Conservation (phyloP, 2,329 filamentous ascomycete species). For the Dothistroma septosporum region DNA sequence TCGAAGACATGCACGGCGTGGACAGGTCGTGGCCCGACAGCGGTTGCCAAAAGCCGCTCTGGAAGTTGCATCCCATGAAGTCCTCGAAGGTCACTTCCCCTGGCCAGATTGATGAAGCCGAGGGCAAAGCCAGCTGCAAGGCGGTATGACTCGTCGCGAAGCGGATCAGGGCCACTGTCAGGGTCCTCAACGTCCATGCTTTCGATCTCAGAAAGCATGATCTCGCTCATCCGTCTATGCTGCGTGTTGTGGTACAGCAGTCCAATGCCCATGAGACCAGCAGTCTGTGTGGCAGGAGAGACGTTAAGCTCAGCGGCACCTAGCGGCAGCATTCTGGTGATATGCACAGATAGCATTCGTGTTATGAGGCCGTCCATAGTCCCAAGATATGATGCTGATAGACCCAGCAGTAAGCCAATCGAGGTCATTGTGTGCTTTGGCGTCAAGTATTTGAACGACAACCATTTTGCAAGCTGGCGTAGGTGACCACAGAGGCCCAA, state of each 20-base stretch:
- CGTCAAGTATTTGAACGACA: slow-evolving; percentile 98
- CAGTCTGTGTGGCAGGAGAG: slow-evolving; percentile 88
- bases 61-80: slow-evolving; percentile 91
- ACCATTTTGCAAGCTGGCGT: slow-evolving; percentile 93
- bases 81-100: slow-evolving; percentile 80
- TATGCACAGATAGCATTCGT: slow-evolving; percentile 87
- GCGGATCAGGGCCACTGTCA: slow-evolving; percentile 61
- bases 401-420: slow-evolving; percentile 84
- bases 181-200: slow-evolving; percentile 76
- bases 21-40: slow-evolving; percentile 84
- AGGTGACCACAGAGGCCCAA: slow-evolving; percentile 91
- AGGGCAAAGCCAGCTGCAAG: slow-evolving; percentile 90
- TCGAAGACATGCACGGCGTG: slow-evolving; percentile 90
- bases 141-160: slow-evolving; percentile 93
- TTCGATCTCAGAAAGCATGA: slow-evolving; percentile 97
- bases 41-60: slow-evolving; percentile 78
- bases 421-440: slow-evolving; percentile 99
- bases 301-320: slow-evolving; percentile 93
- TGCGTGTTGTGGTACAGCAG: slow-evolving; percentile 91
- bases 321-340: slow-evolving; percentile 86
- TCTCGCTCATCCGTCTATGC: slow-evolving; percentile 96
- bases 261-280: slow-evolving; percentile 94
- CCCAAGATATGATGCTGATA: slow-evolving; percentile 89
- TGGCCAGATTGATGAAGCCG: slow-evolving; percentile 90
- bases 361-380: slow-evolving; percentile 98